phyloP scores from a whole-genome alignment of 202 grass and related monocot species.

The Dendrocalamus latiflorus region DNA sequence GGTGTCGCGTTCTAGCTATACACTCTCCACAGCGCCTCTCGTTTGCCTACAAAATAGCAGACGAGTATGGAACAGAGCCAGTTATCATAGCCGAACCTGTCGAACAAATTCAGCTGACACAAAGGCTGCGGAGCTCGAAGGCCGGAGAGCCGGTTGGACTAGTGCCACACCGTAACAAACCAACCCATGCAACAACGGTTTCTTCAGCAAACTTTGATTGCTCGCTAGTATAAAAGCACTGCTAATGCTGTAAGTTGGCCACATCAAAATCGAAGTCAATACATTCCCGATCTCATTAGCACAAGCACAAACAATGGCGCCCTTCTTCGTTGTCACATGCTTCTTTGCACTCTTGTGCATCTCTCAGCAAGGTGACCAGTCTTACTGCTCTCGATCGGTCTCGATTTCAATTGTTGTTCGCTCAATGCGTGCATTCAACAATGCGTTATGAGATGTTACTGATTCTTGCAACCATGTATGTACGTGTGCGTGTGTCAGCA shows the following conservation, averaged over 20 bases:
- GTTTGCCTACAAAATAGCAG: background rate
- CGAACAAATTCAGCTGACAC: conserved; percentile 27
- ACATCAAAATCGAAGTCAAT: conserved; percentile 10
- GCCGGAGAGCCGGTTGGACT: background rate
- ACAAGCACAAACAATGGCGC: conserved; percentile 3
- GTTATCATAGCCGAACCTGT: conserved; percentile 12
- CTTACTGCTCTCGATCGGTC: background rate
- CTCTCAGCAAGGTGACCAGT: conserved; percentile 25
- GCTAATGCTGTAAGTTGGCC: background rate
- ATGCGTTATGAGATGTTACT: background rate
- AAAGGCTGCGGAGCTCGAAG: conserved; percentile 34
- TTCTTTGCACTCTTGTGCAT: conserved; percentile 21
- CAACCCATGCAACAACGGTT: conserved; percentile 7
- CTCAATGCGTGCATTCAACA: background rate
- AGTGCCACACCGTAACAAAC: background rate
- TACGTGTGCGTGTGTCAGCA: conserved; percentile 15
- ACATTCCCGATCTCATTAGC: background rate
- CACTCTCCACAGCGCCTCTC: background rate
- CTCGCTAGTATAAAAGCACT: conserved; percentile 29
- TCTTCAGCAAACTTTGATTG: conserved; percentile 3
- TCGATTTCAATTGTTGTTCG: background rate
- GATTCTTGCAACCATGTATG: background rate
- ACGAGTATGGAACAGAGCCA: background rate
- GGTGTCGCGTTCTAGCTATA: background rate
- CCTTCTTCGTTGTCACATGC: background rate